Conservation (phyloP, 1,139 yeast species). For the Sugiyamaella neomexicana region DNA sequence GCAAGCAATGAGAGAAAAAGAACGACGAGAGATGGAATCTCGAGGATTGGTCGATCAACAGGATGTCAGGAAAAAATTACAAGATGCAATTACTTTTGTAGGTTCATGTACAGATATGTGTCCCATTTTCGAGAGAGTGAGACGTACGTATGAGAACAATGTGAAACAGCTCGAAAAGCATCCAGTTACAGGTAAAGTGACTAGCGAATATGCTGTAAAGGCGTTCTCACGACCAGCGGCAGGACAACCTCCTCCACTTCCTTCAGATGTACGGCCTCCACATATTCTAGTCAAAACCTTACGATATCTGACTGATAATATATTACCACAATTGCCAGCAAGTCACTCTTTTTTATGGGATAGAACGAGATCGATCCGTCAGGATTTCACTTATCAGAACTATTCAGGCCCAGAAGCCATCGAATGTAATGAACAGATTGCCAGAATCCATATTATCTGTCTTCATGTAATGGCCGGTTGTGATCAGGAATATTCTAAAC, state of each 20-base stretch:
- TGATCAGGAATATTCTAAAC: slow-evolving; percentile 76
- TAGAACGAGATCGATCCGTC: slow-evolving; percentile 94
- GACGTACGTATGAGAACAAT: slow-evolving; percentile 86
- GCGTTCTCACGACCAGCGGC: slow-evolving; percentile 98
- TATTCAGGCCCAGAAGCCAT: slow-evolving; percentile 92
- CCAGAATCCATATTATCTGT: slow-evolving; percentile 78
- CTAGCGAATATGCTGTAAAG: slow-evolving; percentile 70
- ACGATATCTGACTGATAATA: slow-evolving; percentile 63
- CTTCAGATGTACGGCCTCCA: slow-evolving; percentile 97
- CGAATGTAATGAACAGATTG: slow-evolving; percentile 89
- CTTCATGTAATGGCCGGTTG: slow-evolving; percentile 85
- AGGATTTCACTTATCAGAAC: slow-evolving; percentile 95
- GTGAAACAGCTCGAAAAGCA: slow-evolving; percentile 79
- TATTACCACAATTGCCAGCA: slow-evolving; percentile 70
- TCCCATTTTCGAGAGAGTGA: slow-evolving; percentile 86
- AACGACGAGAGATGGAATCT: slow-evolving; percentile 76
- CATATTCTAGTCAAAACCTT: slow-evolving; percentile 63
- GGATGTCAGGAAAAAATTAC: slow-evolving; percentile 73
- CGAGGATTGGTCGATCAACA: slow-evolving; percentile 87
- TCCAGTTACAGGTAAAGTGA: slow-evolving; percentile 56
- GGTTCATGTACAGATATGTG: slow-evolving; percentile 96
- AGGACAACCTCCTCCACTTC: slow-evolving; percentile 96
- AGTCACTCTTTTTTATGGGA: slow-evolving; percentile 97
- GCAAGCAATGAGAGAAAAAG: slow-evolving; percentile 73
- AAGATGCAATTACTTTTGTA: slow-evolving; percentile 80